Conservation (phyloP, 352 stramenopile species). For the Phytophthora europaea region DNA sequence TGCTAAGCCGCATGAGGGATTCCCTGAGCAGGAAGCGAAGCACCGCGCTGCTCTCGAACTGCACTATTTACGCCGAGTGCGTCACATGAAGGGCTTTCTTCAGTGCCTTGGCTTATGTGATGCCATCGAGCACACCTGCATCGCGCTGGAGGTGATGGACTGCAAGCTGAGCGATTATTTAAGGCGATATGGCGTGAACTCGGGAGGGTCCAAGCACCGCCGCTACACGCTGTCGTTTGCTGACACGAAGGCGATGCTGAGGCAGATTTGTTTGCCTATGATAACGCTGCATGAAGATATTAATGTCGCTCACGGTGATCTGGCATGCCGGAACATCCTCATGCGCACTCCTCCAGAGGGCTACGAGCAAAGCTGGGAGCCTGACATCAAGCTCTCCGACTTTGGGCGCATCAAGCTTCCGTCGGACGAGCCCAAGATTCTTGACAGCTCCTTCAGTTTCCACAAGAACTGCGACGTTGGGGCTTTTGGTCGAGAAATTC, state of each 20-base stretch:
- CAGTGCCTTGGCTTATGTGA: constrained; percentile 87
- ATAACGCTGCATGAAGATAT: constrained; percentile 83
- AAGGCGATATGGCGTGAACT: constrained; percentile 67
- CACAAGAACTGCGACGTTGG: constrained; percentile 88
- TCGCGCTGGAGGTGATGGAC: constrained; percentile 90
- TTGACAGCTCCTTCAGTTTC: constrained; percentile 82
- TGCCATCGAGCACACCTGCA: constrained; percentile 87
- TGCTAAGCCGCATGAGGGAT: constrained; percentile 82
- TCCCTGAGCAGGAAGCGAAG: constrained; percentile 83
- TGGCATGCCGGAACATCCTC: constrained; percentile 91
- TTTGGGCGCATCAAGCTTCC: constrained; percentile 85
- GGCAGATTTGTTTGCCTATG: constrained; percentile 83
- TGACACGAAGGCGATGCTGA: constrained; percentile 66
- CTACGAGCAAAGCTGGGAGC: constrained; percentile 86
- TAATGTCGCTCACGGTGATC: constrained; percentile 83
- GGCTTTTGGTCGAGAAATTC: constrained; percentile 79
- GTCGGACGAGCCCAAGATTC: constrained; percentile 72
- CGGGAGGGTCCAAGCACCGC: constrained; percentile 51
- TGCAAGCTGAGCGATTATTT: constrained; percentile 91
- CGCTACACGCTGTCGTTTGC: constrained; percentile 70
- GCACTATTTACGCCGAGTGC: constrained; percentile 83
- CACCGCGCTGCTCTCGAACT: constrained; percentile 79
- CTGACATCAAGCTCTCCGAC: constrained; percentile 86
- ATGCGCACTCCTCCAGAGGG: constrained; percentile 80
- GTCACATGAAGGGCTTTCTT: constrained; percentile 80